These are phyloP conservation scores for Mycena rosella DNA, from an alignment of 768 basidiomycete species.

Conservation along the genomic window DNA sequence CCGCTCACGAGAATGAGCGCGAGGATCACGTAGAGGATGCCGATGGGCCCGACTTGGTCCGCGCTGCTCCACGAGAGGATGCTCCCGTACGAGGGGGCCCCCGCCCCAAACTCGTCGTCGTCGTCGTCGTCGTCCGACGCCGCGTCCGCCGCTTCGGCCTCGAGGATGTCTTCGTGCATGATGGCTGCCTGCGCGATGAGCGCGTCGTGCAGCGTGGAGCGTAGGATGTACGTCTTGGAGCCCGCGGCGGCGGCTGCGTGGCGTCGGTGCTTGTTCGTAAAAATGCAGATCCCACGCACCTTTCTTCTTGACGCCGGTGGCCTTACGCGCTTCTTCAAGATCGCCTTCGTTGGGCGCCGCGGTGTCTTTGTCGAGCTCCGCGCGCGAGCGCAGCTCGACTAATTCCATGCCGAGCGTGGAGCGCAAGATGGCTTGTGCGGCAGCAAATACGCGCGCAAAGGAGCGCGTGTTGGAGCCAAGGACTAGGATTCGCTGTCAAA, in stretches of 20 bases:
- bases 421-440: conserved; percentile 74
- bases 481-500: conserved; percentile 40
- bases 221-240: conserved; percentile 87
- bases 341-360: conserved; percentile 57
- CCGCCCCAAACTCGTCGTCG: conserved; percentile 58
- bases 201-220: conserved; percentile 73
- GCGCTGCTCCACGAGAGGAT: conserved; percentile 79
- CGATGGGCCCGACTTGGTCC: conserved; percentile 77
- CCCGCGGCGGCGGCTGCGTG: conserved; percentile 64
- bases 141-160: conserved; percentile 61
- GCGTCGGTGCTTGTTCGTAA: not conserved
- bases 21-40: conserved; percentile 85
- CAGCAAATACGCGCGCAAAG: conserved; percentile 74
- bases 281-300: conserved; percentile 54
- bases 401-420: conserved; percentile 88
- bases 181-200: conserved; percentile 74
- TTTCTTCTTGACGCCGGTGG: conserved; percentile 76
- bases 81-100: conserved; percentile 64
- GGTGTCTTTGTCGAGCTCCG: conserved; percentile 62
- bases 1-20: conserved; percentile 88
- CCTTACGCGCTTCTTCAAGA: conserved; percentile 58
- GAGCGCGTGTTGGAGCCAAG: conserved; percentile 58
- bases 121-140: conserved; percentile 65
- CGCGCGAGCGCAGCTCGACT: conserved; percentile 78
- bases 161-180: conserved; percentile 66